Conservation (phyloP, 148 eudicot genomes). For the Spergularia marina region DNA sequence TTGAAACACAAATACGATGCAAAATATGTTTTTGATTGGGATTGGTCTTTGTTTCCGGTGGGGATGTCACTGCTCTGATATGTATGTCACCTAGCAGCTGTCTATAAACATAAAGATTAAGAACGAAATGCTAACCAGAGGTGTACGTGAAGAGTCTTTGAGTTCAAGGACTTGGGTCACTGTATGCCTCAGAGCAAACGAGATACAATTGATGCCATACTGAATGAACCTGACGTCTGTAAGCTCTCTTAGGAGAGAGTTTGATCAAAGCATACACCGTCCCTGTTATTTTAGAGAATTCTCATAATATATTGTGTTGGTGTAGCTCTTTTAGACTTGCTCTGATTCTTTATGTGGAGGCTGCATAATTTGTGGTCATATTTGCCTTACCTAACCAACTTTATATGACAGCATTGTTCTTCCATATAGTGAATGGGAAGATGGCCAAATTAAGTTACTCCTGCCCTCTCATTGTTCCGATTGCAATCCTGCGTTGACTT, state of each 20-base stretch:
- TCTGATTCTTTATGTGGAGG: too few relatives aligned
- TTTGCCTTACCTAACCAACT: too few relatives aligned
- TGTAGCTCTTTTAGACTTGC: too few relatives aligned
- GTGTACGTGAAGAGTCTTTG: not conserved
- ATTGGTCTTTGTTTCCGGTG: not conserved
- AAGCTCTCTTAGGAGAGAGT: not conserved
- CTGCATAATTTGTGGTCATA: too few relatives aligned
- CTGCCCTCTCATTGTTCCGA: too few relatives aligned
- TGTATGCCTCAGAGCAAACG: not conserved
- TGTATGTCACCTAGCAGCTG: not conserved
- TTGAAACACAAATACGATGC: not conserved
- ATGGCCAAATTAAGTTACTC: too few relatives aligned
- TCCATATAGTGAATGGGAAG: too few relatives aligned
- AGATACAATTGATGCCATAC: not conserved
- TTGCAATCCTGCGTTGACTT: too few relatives aligned
- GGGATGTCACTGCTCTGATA: not conserved
- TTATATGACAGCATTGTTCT: too few relatives aligned
- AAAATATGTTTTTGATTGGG: not conserved
- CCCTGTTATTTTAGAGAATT: not conserved
- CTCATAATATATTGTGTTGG: not conserved
- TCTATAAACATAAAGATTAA: not conserved
- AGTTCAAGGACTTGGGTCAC: not conserved
- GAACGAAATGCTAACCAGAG: too few relatives aligned
- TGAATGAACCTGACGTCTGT: not conserved
- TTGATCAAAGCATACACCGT: not conserved